Base-by-base conservation (phyloP, 2,329 filamentous ascomycete species). In the Beauveria brongniartii region DNA sequence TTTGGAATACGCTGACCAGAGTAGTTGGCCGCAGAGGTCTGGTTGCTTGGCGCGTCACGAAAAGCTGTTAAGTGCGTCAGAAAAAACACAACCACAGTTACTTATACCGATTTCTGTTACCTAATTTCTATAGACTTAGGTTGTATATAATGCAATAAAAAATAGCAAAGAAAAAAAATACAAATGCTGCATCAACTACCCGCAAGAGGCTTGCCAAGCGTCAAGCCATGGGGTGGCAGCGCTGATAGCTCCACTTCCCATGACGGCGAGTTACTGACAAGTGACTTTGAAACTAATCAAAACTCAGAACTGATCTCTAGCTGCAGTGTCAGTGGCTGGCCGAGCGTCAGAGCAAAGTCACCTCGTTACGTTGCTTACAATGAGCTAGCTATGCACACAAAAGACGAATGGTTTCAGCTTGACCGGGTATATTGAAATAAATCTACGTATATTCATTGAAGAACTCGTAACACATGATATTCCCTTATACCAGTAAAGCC, bases 1-100 rank as follows among this genome's bases (percentile, higher is more conserved):
- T 92, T 55, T 88, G 84, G 86, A 78, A 82, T 63, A 92, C 90
- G 8, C 72, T 93, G 51, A 75, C 78, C 41, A 77, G 89, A 65
- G 88, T 92, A 4, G 74, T 91, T 65, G 85, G 85, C 43, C 77
- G 84, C 65, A 76, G 85, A 55, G 85, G 85, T 6, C 72, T 88
- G 18, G 80, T 79, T 40, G 82, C 80, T 43, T 88, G 85, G 85
- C 80, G 84, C 62, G 80, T 88, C 8, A 87, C 84, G 24, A 87
- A 84, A 74, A 85, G 81, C 69, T 86, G 83, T 67, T 65, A 59
- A 37, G 55, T 53, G 44, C 28, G 52, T 34, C 20, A 26, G 26
- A 24, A 20, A 0, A 43, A 48, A 41, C 4, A 12, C 26, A 53
- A 53, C 22, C 8, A 18, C n/a, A 4, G 9, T 30, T 43, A 59